phyloP scores from a whole-genome alignment of 306 rosid genomes.

The Abrus pulchellus region DNA sequence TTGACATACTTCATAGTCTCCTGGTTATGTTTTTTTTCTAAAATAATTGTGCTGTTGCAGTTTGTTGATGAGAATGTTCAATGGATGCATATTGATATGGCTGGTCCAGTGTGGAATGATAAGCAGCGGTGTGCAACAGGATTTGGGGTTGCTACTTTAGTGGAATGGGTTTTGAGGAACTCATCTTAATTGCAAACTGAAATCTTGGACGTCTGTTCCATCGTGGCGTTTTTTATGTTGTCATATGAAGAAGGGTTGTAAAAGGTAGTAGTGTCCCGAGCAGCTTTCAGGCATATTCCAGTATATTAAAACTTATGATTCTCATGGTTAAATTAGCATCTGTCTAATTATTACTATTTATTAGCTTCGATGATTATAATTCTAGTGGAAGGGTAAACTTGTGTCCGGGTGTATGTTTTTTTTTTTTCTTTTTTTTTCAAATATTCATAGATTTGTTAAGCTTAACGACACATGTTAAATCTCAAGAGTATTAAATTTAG shows the following conservation, averaged over 20 bases:
- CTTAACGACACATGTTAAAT: no score
- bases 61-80: constrained; percentile 95
- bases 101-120: constrained; percentile 87
- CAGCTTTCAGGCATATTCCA: neutral
- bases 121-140: constrained; percentile 84
- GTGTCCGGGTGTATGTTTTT: no score
- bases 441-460: no score
- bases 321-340: neutral
- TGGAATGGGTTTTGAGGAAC: constrained; percentile 90
- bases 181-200: constrained; percentile 55
- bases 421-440: no score
- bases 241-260: neutral
- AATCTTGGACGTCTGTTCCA: constrained; percentile 19
- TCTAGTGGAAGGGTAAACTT: neutral
- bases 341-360: neutral
- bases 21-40: neutral
- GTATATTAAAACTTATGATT: constrained; percentile 3
- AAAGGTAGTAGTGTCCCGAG: neutral
- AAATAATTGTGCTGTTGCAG: constrained; percentile 61
- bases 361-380: neutral
- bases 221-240: neutral
- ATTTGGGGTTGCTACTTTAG: constrained; percentile 83
- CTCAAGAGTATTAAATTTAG: no score
- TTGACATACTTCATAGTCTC: neutral
- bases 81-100: constrained; percentile 95